Conservation (phyloP, 2,329 filamentous ascomycete genomes). For the Trichoderma polysporum region DNA sequence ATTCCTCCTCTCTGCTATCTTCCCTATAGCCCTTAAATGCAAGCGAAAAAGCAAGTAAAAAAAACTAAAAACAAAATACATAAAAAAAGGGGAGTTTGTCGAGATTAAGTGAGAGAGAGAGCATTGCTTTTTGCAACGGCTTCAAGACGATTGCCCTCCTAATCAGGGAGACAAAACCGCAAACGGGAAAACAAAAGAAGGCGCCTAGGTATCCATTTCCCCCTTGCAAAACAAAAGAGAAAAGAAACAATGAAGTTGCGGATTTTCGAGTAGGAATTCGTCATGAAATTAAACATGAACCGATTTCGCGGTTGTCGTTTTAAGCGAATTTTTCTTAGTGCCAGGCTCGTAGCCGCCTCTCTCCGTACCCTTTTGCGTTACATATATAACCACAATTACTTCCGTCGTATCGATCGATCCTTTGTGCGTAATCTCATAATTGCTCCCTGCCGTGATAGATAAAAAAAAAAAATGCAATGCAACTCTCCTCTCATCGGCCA, state of each 20-base stretch:
- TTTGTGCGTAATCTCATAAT: not conserved
- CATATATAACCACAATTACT: slow-evolving; percentile 3
- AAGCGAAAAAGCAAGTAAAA: not conserved
- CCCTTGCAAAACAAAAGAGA: not conserved
- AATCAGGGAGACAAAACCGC: not conserved
- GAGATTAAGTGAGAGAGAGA: not conserved
- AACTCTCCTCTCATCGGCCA: not conserved
- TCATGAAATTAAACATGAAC: not conserved
- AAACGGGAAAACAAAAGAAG: not conserved
- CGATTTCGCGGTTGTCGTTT: slow-evolving; percentile 8
- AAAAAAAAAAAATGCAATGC: not conserved
- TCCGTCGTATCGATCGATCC: not conserved
- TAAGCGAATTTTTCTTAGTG: not conserved
- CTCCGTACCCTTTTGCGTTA: slow-evolving; percentile 1
- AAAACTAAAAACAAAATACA: not conserved
- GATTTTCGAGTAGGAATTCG: not conserved
- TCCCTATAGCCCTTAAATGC: not conserved
- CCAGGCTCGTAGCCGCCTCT: not conserved
- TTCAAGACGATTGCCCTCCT: not conserved
- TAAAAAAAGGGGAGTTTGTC: not conserved
- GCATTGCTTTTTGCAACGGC: not conserved
- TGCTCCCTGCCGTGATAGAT: slow-evolving; percentile 11
- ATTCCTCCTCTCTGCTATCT: not conserved
- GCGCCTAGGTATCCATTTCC: not conserved
- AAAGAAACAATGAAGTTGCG: not conserved